Conservation (phyloP, 352 stramenopile genomes). For the Pythium biforme region DNA sequence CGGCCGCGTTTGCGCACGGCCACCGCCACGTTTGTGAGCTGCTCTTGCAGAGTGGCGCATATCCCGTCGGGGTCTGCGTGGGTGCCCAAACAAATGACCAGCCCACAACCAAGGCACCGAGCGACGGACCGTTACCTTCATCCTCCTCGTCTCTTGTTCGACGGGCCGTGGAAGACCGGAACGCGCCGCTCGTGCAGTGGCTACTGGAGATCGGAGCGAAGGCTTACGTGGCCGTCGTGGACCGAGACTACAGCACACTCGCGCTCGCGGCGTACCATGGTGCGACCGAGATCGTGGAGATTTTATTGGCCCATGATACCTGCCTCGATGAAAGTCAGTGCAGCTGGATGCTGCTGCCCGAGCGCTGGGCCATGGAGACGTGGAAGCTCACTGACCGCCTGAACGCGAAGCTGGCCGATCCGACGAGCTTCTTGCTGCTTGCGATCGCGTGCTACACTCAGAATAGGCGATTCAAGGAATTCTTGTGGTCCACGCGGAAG, state of each 20-base stretch:
- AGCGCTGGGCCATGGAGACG: background rate
- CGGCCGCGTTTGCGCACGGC: constrained; percentile 11
- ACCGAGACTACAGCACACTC: background rate
- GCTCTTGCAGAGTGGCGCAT: background rate
- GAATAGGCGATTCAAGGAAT: background rate
- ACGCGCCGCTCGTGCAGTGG: constrained; percentile 9
- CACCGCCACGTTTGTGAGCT: constrained; percentile 3
- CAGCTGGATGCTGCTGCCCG: background rate
- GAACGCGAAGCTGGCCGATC: background rate
- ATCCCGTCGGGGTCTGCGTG: constrained; percentile 1
- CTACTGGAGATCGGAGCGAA: constrained; percentile 9
- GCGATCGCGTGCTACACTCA: constrained; percentile 10
- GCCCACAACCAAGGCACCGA: background rate
- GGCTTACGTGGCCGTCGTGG: background rate
- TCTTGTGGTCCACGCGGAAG: constrained; percentile 1
- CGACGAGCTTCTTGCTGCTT: constrained; percentile 8
- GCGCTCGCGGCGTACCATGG: constrained; percentile 6
- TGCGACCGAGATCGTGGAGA: background rate
- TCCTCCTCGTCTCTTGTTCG: background rate
- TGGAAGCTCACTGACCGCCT: background rate
- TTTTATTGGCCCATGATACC: background rate
- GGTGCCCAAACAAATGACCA: background rate
- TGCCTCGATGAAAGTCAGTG: constrained; percentile 6
- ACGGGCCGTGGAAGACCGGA: constrained; percentile 3
- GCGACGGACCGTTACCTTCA: background rate